Conservation (phyloP, 106 monocot species). For the Allium fistulosum region DNA sequence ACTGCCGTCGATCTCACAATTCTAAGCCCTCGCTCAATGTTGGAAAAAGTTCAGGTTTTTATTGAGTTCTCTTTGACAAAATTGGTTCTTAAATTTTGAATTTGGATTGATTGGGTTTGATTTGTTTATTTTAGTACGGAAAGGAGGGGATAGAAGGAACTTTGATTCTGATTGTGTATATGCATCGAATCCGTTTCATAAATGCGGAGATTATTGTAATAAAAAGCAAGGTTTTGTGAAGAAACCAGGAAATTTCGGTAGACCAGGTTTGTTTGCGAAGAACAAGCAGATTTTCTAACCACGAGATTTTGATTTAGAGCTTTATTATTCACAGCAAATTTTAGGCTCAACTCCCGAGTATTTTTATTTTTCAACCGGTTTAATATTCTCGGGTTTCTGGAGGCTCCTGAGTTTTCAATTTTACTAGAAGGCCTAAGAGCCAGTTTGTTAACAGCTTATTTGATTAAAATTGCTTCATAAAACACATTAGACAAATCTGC, state of each 20-base stretch:
- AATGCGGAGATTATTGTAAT: conserved; percentile 11
- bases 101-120: not conserved
- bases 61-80: not conserved
- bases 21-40: not conserved
- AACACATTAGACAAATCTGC: too few species aligned
- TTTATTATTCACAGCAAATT: too few species aligned
- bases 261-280: not conserved
- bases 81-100: not conserved
- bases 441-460: too few species aligned
- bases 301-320: too few species aligned
- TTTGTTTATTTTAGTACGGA: not conserved
- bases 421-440: too few species aligned
- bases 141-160: not conserved
- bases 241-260: not conserved
- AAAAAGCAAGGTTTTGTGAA: not conserved
- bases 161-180: conserved; percentile 12
- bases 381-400: too few species aligned
- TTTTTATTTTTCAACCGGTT: too few species aligned
- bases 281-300: too few species aligned
- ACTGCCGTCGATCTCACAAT: conserved; percentile 1
- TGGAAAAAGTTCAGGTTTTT: not conserved
- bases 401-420: too few species aligned
- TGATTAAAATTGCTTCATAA: too few species aligned
- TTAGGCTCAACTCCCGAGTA: too few species aligned
- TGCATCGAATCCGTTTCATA: conserved; percentile 19